Evolutionary conservation across 306 rosid species (phyloP), one percentile per base, ranked within the genome.

Genomic region (Cotoneaster glaucophyllus): DNA sequence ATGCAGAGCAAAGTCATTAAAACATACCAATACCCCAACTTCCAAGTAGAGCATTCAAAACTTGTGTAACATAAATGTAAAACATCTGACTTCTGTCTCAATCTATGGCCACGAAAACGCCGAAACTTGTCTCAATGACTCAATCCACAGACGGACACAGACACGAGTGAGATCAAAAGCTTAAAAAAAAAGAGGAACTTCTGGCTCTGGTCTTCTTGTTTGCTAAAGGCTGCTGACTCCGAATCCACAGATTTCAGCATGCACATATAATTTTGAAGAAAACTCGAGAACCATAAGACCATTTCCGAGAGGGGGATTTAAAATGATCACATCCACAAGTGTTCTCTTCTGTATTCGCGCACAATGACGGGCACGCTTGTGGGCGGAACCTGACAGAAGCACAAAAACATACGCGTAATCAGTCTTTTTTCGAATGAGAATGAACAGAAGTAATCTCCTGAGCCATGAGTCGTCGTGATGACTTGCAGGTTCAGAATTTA

Each of bases 281-380:
- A 67, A 75, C 75, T 64, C 73, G 5, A 1, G 26, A 59, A 61
- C 19, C 66, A 21, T 9, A 48, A 1, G 75, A 69, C 66, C 62
- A 32, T 21, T 8, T 67, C 45, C 41, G 14, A n/a, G 54, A 13
- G 52, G 19, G 44, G 24, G 24, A 57, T 71, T 37, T 7, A 50
- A 25, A 48, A 48, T 11, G 26, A 74, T 62, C 80, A 69, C 34
- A 82, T 75, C 83, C 89, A 85, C 80, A 88, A 70, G 72, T 87
- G 87, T 58, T 84, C 91, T 84, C 88, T 85, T 45, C 87, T 62
- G 80, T 88, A 91, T 84, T 93, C 97, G 0, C 96, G 96, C 29
- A 91, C 96, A 43, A 93, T 89, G 68, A 88, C 91, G 0, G 98
- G 96, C 64, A 93, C 93, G 53, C 98, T 91, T 1, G 98, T 91